These are phyloP conservation scores for Crithidia expoeki DNA, from an alignment of 208 protist genomes.

Conservation along the genomic window DNA sequence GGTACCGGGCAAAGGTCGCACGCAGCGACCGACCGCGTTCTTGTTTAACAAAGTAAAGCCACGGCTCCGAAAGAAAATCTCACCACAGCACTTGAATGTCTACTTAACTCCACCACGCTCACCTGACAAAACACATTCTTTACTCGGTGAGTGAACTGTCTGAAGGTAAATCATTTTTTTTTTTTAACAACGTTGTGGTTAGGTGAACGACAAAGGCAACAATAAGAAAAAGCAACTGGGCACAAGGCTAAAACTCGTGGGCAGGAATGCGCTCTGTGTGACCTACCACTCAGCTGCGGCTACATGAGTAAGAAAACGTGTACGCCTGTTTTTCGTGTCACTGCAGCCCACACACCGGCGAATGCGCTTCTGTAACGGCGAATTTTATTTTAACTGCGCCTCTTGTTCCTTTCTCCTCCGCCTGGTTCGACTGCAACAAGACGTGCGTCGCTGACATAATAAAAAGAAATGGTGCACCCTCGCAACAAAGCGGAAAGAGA, in stretches of 20 bases:
- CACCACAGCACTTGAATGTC: too few species aligned
- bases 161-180: too few species aligned
- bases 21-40: too few species aligned
- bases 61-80: too few species aligned
- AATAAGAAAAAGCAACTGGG: neutral
- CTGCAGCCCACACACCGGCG: neutral
- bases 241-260: neutral
- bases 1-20: too few species aligned
- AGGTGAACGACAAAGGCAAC: constrained; percentile 11
- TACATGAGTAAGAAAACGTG: neutral
- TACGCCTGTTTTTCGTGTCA: too few species aligned
- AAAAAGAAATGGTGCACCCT: neutral
- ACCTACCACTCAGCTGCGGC: neutral
- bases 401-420: neutral
- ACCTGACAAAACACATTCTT: too few species aligned
- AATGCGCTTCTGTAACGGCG: too few species aligned
- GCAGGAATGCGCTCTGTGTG: neutral
- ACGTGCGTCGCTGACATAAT: neutral
- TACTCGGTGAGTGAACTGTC: too few species aligned
- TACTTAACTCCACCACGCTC: too few species aligned
- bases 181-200: neutral
- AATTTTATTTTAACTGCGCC: too few species aligned
- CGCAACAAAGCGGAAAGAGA: neutral
- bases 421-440: neutral
- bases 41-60: too few species aligned